phyloP scores from a whole-genome alignment of 768 basidiomycete species.

The Pluteus cervinus region DNA sequence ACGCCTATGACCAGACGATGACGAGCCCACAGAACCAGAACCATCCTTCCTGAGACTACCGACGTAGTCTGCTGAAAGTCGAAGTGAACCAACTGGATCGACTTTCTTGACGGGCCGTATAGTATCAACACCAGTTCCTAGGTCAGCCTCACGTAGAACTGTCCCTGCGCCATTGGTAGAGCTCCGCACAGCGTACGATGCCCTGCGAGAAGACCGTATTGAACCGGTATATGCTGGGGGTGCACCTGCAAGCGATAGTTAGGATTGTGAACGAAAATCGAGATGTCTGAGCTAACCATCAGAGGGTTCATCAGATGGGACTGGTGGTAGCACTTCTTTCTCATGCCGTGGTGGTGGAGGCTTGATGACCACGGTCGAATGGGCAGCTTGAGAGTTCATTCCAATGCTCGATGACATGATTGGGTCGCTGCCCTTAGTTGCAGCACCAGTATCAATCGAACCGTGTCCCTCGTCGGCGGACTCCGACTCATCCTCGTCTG shows the following conservation, averaged over 20 bases:
- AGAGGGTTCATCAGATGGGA: slow-evolving; percentile 26
- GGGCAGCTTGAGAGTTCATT: slow-evolving; percentile 47
- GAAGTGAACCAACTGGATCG: slow-evolving; percentile 70
- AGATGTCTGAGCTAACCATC: slow-evolving; percentile 27
- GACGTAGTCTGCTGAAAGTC: slow-evolving; percentile 75
- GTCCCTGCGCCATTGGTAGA: slow-evolving; percentile 61
- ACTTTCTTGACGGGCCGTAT: slow-evolving; percentile 93
- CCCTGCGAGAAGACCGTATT: slow-evolving; percentile 53
- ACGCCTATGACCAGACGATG: slow-evolving; percentile 45
- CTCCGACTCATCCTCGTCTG: slow-evolving; percentile 48
- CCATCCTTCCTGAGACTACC: slow-evolving; percentile 63
- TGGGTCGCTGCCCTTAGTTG: slow-evolving; percentile 61
- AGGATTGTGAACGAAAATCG: slow-evolving; percentile 14
- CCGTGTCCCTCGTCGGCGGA: slow-evolving; percentile 31
- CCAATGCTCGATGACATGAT: slow-evolving; percentile 33
- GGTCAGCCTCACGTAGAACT: slow-evolving; percentile 70
- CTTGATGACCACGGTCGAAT: slow-evolving; percentile 72
- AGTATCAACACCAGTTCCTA: slow-evolving; percentile 86
- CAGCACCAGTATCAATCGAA: slow-evolving; percentile 57
- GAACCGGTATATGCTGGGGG: slow-evolving; percentile 75
- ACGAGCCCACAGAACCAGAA: slow-evolving; percentile 39
- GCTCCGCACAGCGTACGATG: slow-evolving; percentile 76
- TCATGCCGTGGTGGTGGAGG: slow-evolving; percentile 30
- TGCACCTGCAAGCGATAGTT: slow-evolving; percentile 30
- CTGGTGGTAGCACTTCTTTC: slow-evolving; percentile 34